Base-by-base conservation (phyloP, 805 yeast genomes). In the Candida schatavii region DNA sequence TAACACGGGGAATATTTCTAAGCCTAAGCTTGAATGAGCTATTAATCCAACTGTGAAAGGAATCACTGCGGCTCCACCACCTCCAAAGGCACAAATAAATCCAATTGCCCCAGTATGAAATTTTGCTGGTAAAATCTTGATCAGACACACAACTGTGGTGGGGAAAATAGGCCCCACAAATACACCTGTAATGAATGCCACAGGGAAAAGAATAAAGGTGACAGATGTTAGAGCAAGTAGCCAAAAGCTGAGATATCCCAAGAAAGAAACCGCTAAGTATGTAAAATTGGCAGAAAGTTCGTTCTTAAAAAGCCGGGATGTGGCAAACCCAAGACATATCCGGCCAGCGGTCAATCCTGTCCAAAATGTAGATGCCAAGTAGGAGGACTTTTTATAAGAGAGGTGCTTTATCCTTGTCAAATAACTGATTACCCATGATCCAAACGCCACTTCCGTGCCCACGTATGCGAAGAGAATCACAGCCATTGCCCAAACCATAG, bases 11-110 rank as follows among this genome's bases (percentile, higher is more conserved):
- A 56, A 62, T 18, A 57, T 46, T 10, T 48, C 48, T 19, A 67
- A 54, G 0, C 73, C 74, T 11, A 58, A 39, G 41, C 67, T 64
- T 1, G 62, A 46, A 38, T 68, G 61, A 1, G 74, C 73, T 3
- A 69, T 48, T 3, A 61, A 37, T 0, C 95, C 95, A 28, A 82
- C 70, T 2, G 78, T 40, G 47, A 80, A 83, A 1, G 95, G 93
- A 5, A 86, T 47, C 0, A 78, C 71, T 0, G 95, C 91, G n/a
- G 85, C 85, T 1, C 95, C 96, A 13, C 83, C 78, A 3, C 93
- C 90, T 5, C 95, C 95, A 45, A 86, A 56, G 0, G 93, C 89
- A 42, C 89, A 81, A 17, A 84, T 78, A 41, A 85, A 68, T 0
- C 95, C 90, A 6, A 88, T 73, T 1, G 88, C 90, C 14, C 78